Evolutionary conservation across 805 yeast genomes (phyloP).

Genomic region (Teunomyces panamensis): DNA sequence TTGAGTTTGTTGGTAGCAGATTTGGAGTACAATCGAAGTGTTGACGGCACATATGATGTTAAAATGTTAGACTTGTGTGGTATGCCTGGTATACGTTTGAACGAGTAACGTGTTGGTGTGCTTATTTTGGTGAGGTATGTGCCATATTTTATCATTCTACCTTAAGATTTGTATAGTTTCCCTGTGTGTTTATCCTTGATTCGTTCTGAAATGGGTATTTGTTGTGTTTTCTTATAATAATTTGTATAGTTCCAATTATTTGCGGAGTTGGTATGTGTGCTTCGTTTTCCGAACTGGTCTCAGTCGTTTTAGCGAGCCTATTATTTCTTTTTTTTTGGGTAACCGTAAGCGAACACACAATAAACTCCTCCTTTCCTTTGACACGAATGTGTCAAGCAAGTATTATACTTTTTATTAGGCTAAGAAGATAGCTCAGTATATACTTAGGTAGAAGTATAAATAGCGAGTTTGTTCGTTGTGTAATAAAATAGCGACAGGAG

Average conservation of each 20-base stretch:
- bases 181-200: not conserved
- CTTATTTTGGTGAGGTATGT: not conserved
- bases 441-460: not conserved
- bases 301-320: not conserved
- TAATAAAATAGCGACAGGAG: not conserved
- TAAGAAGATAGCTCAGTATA: not conserved
- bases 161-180: not conserved
- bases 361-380: not conserved
- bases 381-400: too few species aligned
- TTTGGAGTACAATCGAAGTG: not conserved
- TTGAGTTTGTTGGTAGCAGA: not conserved
- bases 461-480: not conserved
- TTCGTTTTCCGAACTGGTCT: not conserved
- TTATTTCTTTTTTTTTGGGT: not conserved
- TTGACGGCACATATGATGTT: not conserved
- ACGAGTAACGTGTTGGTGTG: not conserved
- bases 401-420: not conserved
- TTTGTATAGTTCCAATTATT: not conserved
- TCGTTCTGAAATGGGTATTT: not conserved
- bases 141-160: constrained; percentile 2
- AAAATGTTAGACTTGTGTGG: not conserved
- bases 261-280: not conserved
- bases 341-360: not conserved
- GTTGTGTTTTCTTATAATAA: not conserved
- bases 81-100: not conserved